phyloP scores from a whole-genome alignment of 352 stramenopile genomes.

The Elongisporangium prolatum region DNA sequence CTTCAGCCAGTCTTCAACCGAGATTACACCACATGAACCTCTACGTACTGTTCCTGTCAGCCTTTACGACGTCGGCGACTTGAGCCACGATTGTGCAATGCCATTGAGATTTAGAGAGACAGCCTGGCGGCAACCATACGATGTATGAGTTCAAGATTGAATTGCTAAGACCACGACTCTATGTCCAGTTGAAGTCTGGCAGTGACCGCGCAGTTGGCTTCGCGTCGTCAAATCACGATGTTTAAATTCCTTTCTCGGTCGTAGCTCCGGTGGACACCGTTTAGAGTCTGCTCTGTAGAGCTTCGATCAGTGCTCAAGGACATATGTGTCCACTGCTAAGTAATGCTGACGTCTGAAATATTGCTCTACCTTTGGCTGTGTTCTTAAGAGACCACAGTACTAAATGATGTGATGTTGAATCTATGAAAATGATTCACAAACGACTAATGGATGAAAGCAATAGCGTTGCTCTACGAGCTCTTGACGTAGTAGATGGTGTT shows the following conservation, averaged over 20 bases:
- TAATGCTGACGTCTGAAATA: too few relatives aligned
- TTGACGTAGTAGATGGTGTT: constrained; percentile 30
- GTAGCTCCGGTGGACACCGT: too few relatives aligned
- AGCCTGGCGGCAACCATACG: background rate
- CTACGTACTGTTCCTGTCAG: too few relatives aligned
- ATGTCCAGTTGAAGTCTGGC: too few relatives aligned
- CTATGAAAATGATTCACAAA: background rate
- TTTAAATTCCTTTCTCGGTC: background rate
- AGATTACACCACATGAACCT: too few relatives aligned
- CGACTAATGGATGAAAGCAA: background rate
- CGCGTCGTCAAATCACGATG: background rate
- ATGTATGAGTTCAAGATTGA: background rate
- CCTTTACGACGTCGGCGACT: background rate
- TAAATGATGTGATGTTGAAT: background rate
- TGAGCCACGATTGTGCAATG: background rate
- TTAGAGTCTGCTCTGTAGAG: too few relatives aligned
- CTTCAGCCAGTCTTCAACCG: background rate
- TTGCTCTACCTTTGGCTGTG: too few relatives aligned
- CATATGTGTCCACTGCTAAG: too few relatives aligned
- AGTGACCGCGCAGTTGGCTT: too few relatives aligned
- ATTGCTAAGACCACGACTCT: too few relatives aligned
- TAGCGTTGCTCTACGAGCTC: background rate
- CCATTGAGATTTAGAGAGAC: background rate
- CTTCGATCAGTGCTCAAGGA: too few relatives aligned
- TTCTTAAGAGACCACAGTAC: too few relatives aligned